phyloP scores from a whole-genome alignment of 2,329 filamentous ascomycete species.

The Aspergillus brunneoviolaceus region DNA sequence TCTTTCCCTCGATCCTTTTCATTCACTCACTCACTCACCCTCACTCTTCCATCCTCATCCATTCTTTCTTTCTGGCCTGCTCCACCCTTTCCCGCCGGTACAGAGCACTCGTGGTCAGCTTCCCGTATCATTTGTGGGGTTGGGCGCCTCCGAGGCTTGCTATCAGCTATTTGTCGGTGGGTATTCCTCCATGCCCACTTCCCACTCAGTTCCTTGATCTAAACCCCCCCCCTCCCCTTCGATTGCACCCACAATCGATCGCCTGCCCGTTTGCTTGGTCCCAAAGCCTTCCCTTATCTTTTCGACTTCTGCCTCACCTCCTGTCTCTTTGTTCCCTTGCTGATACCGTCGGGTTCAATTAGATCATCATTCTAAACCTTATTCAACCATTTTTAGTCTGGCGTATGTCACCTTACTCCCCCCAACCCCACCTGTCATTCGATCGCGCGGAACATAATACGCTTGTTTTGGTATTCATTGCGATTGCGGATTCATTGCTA shows the following conservation, averaged over 20 bases:
- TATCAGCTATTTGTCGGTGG: slow-evolving; percentile 2
- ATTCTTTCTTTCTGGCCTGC: background rate
- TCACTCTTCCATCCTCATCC: background rate
- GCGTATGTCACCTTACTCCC: slow-evolving; percentile 4
- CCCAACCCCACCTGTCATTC: background rate
- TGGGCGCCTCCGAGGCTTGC: slow-evolving; percentile 7
- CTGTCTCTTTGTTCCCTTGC: background rate
- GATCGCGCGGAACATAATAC: slow-evolving; percentile 3
- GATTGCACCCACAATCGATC: background rate
- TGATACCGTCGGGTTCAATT: background rate
- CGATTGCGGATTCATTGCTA: background rate
- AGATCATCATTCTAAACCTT: slow-evolving; percentile 1
- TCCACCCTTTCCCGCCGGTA: background rate
- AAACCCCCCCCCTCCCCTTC: background rate
- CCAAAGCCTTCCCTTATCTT: background rate
- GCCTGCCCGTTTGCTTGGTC: background rate
- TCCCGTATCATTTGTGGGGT: slow-evolving; percentile 7
- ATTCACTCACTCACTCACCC: background rate
- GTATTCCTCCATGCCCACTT: slow-evolving; percentile 1
- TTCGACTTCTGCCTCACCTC: background rate
- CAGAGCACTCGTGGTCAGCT: slow-evolving; percentile 1
- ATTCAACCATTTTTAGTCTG: background rate
- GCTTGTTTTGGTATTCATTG: background rate
- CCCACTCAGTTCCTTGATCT: slow-evolving; percentile 4
- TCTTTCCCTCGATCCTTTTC: slow-evolving; percentile 1